These are phyloP conservation scores for Ascobolus immersus DNA, from an alignment of 495 filamentous ascomycete genomes.

Conservation along the genomic window DNA sequence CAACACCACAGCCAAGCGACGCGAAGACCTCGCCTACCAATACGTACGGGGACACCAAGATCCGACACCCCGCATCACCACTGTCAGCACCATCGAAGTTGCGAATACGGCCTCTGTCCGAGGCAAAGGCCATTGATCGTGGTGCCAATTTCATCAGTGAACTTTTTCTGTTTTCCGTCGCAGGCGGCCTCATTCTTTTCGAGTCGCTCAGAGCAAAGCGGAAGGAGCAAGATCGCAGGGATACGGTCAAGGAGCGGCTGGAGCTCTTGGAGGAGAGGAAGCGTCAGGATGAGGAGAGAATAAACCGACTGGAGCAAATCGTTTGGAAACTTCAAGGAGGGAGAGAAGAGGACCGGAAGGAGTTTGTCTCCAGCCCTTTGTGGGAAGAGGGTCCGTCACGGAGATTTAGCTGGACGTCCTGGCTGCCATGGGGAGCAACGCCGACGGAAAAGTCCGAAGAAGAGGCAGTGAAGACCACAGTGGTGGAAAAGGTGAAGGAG, in stretches of 20 bases:
- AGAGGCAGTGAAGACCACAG: not conserved
- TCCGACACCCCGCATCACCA: constrained; percentile 11
- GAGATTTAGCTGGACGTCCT: not conserved
- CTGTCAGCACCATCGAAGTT: constrained; percentile 17
- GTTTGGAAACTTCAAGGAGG: constrained; percentile 10
- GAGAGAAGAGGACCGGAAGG: constrained; percentile 8
- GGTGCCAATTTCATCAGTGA: constrained; percentile 91
- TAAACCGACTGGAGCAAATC: constrained; percentile 36
- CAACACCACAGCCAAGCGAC: not conserved
- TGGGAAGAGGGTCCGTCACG: constrained; percentile 4
- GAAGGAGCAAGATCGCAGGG: constrained; percentile 52
- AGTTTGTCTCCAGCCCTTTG: constrained; percentile 8
- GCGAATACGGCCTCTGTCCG: constrained; percentile 48
- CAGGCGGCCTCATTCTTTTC: constrained; percentile 49
- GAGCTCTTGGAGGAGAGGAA: constrained; percentile 26
- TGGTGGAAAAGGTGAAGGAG: too few relatives aligned
- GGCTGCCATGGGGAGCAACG: not conserved
- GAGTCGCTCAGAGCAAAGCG: constrained; percentile 49
- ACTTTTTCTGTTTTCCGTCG: constrained; percentile 64
- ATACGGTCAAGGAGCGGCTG: constrained; percentile 42
- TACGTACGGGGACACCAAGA: constrained; percentile 22
- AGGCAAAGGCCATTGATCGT: constrained; percentile 81
- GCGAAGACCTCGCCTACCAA: too few relatives aligned
- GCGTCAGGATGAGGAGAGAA: constrained; percentile 19
- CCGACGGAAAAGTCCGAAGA: not conserved